phyloP scores from a whole-genome alignment of 148 eudicot genomes.

The Tetragonia tetragonoides region DNA sequence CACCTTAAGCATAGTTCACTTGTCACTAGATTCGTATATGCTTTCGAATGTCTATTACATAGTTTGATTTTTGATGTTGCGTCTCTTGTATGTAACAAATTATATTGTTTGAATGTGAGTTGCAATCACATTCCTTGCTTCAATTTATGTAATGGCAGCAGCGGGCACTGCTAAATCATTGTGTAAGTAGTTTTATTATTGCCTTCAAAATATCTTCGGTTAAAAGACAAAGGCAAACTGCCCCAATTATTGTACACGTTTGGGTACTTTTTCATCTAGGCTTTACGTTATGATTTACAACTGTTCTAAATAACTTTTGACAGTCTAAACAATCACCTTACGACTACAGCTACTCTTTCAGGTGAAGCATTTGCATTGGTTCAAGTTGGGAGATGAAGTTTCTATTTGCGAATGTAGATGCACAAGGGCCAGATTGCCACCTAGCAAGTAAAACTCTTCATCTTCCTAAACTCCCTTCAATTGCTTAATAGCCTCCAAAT shows the following conservation, averaged over 20 bases:
- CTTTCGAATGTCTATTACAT: not conserved
- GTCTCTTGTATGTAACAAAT: not conserved
- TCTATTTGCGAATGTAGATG: conserved; percentile 93
- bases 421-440: conserved; percentile 83
- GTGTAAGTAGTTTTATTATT: not conserved
- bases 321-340: not conserved
- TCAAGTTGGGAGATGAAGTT: conserved; percentile 67
- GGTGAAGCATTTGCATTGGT: conserved; percentile 99
- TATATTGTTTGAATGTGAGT: not conserved
- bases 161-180: not conserved
- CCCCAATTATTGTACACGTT: not conserved
- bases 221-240: not conserved
- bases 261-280: not conserved
- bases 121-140: not conserved
- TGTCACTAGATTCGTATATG: too few species aligned
- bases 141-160: not conserved
- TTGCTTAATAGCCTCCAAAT: not conserved
- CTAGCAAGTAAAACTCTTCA: conserved; percentile 75
- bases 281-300: not conserved
- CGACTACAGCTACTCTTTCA: conserved; percentile 23
- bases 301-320: not conserved
- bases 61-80: not conserved
- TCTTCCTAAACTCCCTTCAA: not conserved
- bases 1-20: not conserved
- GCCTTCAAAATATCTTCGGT: not conserved